These are phyloP conservation scores for Xylariaceae sp. DNA, from an alignment of 2,329 filamentous ascomycete species.

Conservation along the genomic window DNA sequence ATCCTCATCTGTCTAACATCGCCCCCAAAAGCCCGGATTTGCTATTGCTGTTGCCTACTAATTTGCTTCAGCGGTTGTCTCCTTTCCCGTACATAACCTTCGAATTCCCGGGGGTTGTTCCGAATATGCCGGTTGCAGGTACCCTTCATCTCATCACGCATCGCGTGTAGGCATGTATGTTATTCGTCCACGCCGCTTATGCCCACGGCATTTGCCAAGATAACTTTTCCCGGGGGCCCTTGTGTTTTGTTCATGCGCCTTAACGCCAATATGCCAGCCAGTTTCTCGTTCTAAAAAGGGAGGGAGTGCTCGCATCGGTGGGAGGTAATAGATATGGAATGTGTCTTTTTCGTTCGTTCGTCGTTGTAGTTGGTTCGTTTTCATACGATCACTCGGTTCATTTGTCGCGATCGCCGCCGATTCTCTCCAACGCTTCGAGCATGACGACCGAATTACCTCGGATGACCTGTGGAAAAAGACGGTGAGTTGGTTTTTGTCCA, in stretches of 20 bases:
- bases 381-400: conserved; percentile 16
- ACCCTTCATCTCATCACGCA: background rate
- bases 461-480: conserved; percentile 60
- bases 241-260: background rate
- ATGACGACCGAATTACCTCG: conserved; percentile 98
- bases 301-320: background rate
- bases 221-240: background rate
- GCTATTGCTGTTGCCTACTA: background rate
- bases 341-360: conserved; percentile 9
- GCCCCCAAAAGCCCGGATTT: too few relatives aligned
- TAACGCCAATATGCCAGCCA: background rate
- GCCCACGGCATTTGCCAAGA: background rate
- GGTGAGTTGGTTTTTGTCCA: conserved; percentile 23
- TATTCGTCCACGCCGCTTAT: too few relatives aligned
- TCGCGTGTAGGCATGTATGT: background rate
- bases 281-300: background rate
- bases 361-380: too few relatives aligned
- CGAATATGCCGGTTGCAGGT: background rate
- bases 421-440: conserved; percentile 76
- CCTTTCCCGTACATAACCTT: background rate
- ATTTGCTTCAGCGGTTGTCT: background rate
- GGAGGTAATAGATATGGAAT: background rate
- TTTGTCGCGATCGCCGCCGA: conserved; percentile 51
- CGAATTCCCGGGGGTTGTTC: background rate
- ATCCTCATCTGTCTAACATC: background rate